Conservation (phyloP, 495 filamentous ascomycete species). For the Penicillium salamii region DNA sequence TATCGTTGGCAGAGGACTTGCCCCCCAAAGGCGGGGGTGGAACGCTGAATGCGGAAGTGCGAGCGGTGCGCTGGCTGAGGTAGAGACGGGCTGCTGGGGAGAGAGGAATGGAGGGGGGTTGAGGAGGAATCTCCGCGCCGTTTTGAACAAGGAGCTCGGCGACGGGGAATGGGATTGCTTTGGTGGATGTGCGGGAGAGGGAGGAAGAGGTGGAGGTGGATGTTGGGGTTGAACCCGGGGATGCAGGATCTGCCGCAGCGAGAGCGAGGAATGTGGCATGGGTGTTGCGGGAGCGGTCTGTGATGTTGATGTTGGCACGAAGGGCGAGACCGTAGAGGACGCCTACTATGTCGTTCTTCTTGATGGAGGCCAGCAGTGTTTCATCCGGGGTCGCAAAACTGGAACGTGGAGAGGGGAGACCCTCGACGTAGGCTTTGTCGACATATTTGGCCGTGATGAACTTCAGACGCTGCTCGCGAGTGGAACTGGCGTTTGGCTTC, state of each 20-base stretch:
- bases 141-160: constrained; percentile 94
- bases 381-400: constrained; percentile 82
- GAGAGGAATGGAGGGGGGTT: constrained; percentile 72
- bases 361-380: constrained; percentile 87
- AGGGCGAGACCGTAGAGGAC: constrained; percentile 89
- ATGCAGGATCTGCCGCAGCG: constrained; percentile 87
- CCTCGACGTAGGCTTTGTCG: constrained; percentile 75
- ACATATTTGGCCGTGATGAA: constrained; percentile 97
- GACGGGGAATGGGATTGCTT: constrained; percentile 67
- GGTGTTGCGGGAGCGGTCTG: constrained; percentile 83
- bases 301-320: constrained; percentile 79
- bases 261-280: constrained; percentile 89
- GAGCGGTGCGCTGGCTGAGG: constrained; percentile 72
- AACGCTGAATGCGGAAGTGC: constrained; percentile 24
- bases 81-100: constrained; percentile 75
- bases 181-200: constrained; percentile 26
- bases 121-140: constrained; percentile 78
- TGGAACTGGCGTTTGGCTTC: constrained; percentile 73
- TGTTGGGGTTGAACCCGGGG: constrained; percentile 53
- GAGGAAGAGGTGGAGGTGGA: constrained; percentile 28
- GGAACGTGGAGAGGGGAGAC: constrained; percentile 70
- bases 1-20: constrained; percentile 32
- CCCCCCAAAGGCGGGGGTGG: constrained; percentile 20
- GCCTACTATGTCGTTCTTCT: constrained; percentile 87
- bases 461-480: constrained; percentile 80